Evolutionary conservation across 345 rosid genomes (phyloP), one percentile per base, ranked within the genome.

Genomic region (Dipteronia sinensis): DNA sequence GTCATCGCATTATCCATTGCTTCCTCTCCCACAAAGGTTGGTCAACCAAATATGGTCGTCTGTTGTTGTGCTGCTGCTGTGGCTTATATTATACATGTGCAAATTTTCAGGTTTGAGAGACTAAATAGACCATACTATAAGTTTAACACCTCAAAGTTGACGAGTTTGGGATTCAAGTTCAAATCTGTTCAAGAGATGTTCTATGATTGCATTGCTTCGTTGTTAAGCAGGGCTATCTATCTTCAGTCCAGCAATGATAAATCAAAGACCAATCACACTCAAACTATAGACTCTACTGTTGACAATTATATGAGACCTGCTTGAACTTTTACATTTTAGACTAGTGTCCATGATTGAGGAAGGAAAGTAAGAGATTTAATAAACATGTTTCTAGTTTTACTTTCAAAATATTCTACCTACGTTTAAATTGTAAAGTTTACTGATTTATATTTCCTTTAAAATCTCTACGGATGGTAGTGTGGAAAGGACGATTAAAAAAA

Each of bases 121-220:
- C 78, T 84, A 58, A 62, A 82, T 66, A 88, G 93, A 85, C 91
- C 91, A 20, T 77, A 55, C 64, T 92, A 92, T 72, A 86, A 90
- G 59, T 84, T 90, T n/a, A 72, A 90, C 79, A 90, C 93, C 23
- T 83, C 90, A 0, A 95, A 91, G 85, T 42, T 94, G 78, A 71
- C 71, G 72, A 82, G 83, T 65, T 85, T 93, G 27, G 97, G 98
- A n/a, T 59, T 91, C 77, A 74, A 89, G 84, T 91, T 93, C 87
- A 93, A 89, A 86, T 12, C 92, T 6, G 80, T 90, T 13, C 69
- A 87, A 65, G 83, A 89, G 62, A 93, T 93, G 97, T 89, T 91
- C 16, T 93, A 91, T 51, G 97, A 94, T 75, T 88, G 92, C 76
- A 73, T 93, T 65, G 83, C 88, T 59, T 93, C 95, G 19, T 73